phyloP scores from a whole-genome alignment of 2,329 filamentous ascomycete species.

The Colletotrichum lini region DNA sequence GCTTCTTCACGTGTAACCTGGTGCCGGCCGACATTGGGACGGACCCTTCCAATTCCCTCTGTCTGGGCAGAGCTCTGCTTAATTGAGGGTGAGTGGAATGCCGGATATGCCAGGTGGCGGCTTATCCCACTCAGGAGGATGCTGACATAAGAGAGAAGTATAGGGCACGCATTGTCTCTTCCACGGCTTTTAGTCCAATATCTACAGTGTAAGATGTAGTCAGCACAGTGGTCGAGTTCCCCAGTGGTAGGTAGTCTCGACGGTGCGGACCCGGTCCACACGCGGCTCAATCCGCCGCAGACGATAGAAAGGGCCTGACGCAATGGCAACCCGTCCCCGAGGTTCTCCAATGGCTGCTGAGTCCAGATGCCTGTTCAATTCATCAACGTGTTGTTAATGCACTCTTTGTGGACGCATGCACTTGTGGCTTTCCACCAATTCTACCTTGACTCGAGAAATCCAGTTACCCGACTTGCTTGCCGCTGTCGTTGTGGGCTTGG shows the following conservation, averaged over 20 bases:
- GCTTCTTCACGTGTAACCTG: too few species aligned
- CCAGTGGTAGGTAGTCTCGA: not conserved
- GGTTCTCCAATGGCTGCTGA: not conserved
- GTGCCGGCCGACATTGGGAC: not conserved
- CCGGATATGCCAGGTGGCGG: constrained; percentile 11
- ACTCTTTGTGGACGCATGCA: constrained; percentile 15
- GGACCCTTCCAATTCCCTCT: not conserved
- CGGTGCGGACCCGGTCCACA: constrained; percentile 14
- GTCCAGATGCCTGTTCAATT: constrained; percentile 32
- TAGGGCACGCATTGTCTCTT: too few species aligned
- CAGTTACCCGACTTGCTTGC: not conserved
- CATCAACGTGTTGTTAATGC: constrained; percentile 26
- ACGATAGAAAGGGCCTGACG: constrained; percentile 14
- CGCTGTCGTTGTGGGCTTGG: not conserved
- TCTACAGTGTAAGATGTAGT: not conserved
- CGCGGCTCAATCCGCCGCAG: constrained; percentile 35
- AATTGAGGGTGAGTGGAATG: not conserved
- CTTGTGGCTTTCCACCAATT: not conserved
- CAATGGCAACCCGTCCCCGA: constrained; percentile 19
- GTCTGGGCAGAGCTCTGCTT: not conserved
- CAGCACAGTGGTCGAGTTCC: too few species aligned
- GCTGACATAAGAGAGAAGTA: not conserved
- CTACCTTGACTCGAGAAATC: not conserved
- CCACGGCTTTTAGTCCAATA: too few species aligned
- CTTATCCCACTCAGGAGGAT: not conserved